Evolutionary conservation across 345 rosid species (phyloP), one percentile per base, ranked within the genome.

Genomic region (Jatropha curcas): DNA sequence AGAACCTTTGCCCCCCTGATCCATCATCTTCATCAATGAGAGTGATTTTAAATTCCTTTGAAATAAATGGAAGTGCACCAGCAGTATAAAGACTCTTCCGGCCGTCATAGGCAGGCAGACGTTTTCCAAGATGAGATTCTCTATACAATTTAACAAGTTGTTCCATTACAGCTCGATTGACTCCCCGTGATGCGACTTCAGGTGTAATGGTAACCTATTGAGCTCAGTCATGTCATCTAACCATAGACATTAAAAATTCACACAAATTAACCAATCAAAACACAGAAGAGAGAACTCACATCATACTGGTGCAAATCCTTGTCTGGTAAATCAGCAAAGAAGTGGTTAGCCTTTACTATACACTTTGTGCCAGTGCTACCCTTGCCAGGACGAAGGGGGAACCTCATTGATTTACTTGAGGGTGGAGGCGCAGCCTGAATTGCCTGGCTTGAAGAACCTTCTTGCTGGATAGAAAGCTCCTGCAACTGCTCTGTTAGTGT

Each of bases 21-120:
- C 94, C 96, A 76, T 92, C 97, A 71, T 92, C 98, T 39, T 92
- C 98, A 59, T 92, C 97, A 50, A 80, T 71, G 34, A 94, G 93
- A 9, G 78, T 84, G 66, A 94, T 89, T 58, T 70, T 84, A 74
- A 94, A 94, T 67, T 92, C 97, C 81, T 88, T 94, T 0, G 90
- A 84, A 19, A 75, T 39, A 71, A 94, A 94, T 2, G 98, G 98
- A 57, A 94, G 90, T 7, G 98, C 87, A 35, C 97, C 98, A 63
- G 97, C 97, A 76, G 97, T 94, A 68, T 92, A 94, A 24, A 92
- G 91, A 76, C 97, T 90, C 79, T 94, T 94, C 4, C 96, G 83
- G 5, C 98, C 98, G 84, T 94, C 97, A 79, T 94, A 94, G 0
- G 93, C 98, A 1, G 98, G 98, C 80, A 89, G 97, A n/a, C 97